These are phyloP conservation scores for Olyra latifolia DNA, from an alignment of 176 grass and related monocot genomes.

Conservation along the genomic window DNA sequence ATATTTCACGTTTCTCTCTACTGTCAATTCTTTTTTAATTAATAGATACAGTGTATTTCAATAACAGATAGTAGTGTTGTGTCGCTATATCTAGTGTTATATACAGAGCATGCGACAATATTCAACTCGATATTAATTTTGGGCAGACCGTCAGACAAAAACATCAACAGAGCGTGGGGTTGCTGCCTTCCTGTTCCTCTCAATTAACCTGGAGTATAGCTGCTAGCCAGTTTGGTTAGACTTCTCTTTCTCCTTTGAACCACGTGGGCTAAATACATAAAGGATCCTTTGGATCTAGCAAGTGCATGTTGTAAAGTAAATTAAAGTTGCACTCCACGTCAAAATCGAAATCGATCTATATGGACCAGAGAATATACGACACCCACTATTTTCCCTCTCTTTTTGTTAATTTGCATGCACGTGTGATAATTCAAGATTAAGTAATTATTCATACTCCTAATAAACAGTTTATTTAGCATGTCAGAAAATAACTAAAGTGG, in stretches of 20 bases:
- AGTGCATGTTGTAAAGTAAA: not conserved
- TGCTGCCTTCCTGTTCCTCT: conserved; percentile 19
- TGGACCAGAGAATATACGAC: not conserved
- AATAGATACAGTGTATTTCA: too few relatives aligned
- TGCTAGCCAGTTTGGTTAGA: conserved; percentile 32
- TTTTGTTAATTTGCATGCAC: not conserved
- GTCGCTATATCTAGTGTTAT: too few relatives aligned
- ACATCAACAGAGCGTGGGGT: not conserved
- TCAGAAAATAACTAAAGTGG: too few relatives aligned
- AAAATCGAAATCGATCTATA: not conserved
- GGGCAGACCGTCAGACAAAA: not conserved
- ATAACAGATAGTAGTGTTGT: too few relatives aligned
- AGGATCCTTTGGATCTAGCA: not conserved
- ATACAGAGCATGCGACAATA: not conserved
- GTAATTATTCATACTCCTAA: too few relatives aligned
- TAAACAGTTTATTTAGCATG: too few relatives aligned
- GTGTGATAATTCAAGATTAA: not conserved
- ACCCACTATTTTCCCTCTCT: not conserved
- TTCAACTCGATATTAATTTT: conserved; percentile 4
- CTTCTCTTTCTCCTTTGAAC: conserved; percentile 31
- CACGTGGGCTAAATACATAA: conserved; percentile 23
- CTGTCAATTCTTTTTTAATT: too few relatives aligned
- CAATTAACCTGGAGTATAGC: not conserved
- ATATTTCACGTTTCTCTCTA: too few relatives aligned
- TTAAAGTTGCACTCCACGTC: not conserved